Base-by-base conservation (phyloP, 805 yeast species). In the Saccharomycopsis fibuligera region DNA sequence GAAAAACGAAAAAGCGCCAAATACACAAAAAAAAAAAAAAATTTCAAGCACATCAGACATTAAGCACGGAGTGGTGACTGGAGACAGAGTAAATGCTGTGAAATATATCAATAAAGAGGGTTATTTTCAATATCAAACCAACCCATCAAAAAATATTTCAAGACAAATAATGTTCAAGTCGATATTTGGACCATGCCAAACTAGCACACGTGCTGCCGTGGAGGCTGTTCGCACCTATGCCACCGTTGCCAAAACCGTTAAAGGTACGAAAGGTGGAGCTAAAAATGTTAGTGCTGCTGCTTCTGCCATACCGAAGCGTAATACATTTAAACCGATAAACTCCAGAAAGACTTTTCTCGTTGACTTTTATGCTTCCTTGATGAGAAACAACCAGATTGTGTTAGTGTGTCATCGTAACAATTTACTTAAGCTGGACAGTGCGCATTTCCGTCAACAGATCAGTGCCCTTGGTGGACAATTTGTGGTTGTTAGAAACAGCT, bases 401-500 rank as follows among this genome's bases (percentile, higher is more conserved):
- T 72, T 91, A 48, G 81, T 86, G 57, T 77, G 81, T 4, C 99
- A 93, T 68, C 91, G 87, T 68, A 87, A 88, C 63, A 89, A 89
- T 62, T 67, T 90, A 57, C 64, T 76, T 49, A 81, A 86, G 56
- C 58, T 66, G 12, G 98, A 93, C 55, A 81, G 84, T 61, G 76
- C 74, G 50, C 67, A 61, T 31, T 72, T 83, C 55, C 76, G 96
- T 60, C 61, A 71, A 16, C 83, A 80, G 55, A 70, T 93, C 54
- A 67, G 62, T 39, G 73, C 74, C 44, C 67, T 75, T n/a, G 95
- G 93, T 14, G 95, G 82, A 23, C 75, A 72, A 49, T 68, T 89
- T 54, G 78, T 82, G 38, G 76, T 86, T 46, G 68, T 90, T 52
- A 78, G 90, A 60, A 76, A 84, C 59, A 72, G 74, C 38, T 63